Percentiles rank a stretch among this genome's conserved stretches.
Evolutionary conservation across 169 alveolate genomes (phyloP).

Genomic region (Perkinsus olseni): DNA sequence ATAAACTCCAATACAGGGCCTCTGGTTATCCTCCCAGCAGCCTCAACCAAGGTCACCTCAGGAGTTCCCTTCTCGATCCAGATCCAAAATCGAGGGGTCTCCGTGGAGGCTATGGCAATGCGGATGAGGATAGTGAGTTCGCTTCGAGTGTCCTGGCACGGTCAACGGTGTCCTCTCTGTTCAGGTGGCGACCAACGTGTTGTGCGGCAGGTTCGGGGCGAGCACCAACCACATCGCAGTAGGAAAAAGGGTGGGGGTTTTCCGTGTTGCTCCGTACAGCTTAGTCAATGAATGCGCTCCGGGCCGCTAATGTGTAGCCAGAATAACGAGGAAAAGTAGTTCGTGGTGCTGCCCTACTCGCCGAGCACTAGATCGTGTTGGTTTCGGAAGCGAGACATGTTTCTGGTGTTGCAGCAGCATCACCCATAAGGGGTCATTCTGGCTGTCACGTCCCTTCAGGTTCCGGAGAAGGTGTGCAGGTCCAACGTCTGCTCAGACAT

Average conservation of each 20-base stretch:
- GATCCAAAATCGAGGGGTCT: background rate
- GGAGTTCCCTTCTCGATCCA: background rate
- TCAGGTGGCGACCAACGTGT: background rate
- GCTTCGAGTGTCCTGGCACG: no score
- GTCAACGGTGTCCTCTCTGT: background rate
- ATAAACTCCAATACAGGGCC: background rate
- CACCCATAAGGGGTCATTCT: background rate
- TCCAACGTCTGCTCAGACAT: background rate
- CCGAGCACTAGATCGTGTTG: no score
- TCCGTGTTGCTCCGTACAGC: no score
- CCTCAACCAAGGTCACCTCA: background rate
- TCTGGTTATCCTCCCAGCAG: background rate
- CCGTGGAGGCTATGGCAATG: background rate
- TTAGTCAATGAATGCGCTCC: no score
- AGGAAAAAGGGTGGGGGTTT: background rate
- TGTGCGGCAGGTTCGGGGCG: background rate
- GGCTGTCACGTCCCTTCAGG: background rate
- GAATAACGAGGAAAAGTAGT: no score
- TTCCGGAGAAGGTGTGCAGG: background rate
- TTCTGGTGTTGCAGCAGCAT: background rate
- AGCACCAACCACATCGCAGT: background rate
- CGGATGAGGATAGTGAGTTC: background rate
- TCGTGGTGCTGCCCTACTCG: no score
- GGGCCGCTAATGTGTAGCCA: no score
- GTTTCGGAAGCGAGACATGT: no score